Conservation (phyloP, 2,329 filamentous ascomycete genomes). For the Rasamsonia emersonii region DNA sequence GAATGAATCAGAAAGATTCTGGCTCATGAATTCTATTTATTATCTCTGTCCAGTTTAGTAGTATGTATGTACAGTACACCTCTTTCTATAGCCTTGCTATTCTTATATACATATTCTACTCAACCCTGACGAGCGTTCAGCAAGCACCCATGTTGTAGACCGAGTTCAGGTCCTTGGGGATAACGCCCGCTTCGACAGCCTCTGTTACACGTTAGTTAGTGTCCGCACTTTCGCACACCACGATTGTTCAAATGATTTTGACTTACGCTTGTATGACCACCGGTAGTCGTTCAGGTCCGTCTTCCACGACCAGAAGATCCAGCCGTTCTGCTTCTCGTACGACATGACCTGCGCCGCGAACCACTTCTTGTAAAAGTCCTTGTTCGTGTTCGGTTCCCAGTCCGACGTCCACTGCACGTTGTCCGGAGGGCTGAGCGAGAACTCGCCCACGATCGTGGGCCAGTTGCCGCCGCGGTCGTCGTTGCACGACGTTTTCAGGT, state of each 20-base stretch:
- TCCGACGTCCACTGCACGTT: constrained; percentile 37
- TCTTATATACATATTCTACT: too few relatives aligned
- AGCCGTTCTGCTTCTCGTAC: constrained; percentile 48
- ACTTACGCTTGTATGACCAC: constrained; percentile 21
- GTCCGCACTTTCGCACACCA: not conserved
- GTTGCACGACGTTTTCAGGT: constrained; percentile 45
- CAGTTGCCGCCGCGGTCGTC: constrained; percentile 36
- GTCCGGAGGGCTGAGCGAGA: constrained; percentile 46
- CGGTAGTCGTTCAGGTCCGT: constrained; percentile 30
- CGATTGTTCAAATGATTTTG: too few relatives aligned
- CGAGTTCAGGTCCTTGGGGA: constrained; percentile 24
- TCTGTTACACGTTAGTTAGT: constrained; percentile 16
- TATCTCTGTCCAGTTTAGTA: too few relatives aligned
- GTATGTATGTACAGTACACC: too few relatives aligned
- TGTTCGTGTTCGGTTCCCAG: constrained; percentile 36
- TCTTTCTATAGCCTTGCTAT: too few relatives aligned
- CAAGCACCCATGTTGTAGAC: constrained; percentile 10
- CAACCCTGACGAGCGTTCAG: too few relatives aligned
- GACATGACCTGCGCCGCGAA: constrained; percentile 49
- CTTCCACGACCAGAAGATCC: constrained; percentile 56
- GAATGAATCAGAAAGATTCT: too few relatives aligned
- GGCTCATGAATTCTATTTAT: too few relatives aligned
- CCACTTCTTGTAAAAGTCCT: constrained; percentile 48
- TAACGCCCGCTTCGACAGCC: constrained; percentile 33
- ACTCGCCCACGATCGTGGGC: constrained; percentile 51